Evolutionary conservation across 305 asterid species (phyloP).

Genomic region (Nicotiana rustica): DNA sequence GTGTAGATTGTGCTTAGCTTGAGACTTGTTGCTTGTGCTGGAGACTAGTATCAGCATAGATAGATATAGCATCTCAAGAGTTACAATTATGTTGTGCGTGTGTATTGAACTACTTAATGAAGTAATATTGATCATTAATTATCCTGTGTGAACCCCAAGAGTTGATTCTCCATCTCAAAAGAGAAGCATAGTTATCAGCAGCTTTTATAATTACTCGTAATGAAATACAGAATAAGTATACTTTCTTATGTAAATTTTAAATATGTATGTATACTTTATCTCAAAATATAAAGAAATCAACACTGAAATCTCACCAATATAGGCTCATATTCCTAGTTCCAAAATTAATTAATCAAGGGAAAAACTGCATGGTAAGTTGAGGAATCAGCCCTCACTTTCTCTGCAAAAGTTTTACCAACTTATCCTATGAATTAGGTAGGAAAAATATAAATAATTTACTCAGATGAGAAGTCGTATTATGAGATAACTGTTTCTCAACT

Average conservation of each 20-base stretch:
- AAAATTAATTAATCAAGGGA: not conserved
- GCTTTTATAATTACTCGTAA: no score
- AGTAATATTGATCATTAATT: not conserved
- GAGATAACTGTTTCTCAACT: not conserved
- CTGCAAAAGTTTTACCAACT: not conserved
- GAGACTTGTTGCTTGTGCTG: not conserved
- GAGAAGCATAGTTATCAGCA: no score
- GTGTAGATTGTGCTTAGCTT: not conserved
- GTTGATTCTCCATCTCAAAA: not conserved
- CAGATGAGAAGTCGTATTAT: slow-evolving; percentile 12
- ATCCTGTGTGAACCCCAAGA: not conserved
- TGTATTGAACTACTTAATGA: not conserved
- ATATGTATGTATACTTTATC: not conserved
- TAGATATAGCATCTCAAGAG: not conserved
- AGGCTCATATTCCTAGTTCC: not conserved
- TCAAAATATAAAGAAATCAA: not conserved
- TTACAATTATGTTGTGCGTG: not conserved
- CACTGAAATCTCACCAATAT: not conserved
- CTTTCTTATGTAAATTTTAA: no score
- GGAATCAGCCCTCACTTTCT: not conserved
- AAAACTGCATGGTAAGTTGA: not conserved
- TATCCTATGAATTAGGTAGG: not conserved
- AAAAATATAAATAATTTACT: slow-evolving; percentile 31
- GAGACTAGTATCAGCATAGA: not conserved
- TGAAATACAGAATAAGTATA: not conserved